Base-by-base conservation (phyloP, 2,329 filamentous ascomycete genomes). In the Apiospora malaysiana region DNA sequence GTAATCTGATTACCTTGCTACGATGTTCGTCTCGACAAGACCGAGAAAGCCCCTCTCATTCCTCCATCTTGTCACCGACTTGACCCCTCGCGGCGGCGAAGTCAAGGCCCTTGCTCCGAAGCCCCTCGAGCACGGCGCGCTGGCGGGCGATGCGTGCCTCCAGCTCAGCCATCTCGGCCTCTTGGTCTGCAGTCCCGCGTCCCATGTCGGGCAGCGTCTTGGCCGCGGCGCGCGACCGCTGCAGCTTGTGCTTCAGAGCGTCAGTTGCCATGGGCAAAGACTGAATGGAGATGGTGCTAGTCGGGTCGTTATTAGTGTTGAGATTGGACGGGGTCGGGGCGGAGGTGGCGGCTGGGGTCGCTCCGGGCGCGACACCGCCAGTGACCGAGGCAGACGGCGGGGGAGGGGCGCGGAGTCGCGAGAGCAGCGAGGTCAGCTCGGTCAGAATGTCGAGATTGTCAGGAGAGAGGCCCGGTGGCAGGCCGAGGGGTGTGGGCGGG, bases 371-470 rank as follows among this genome's bases (percentile, higher is more conserved):
- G 66, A 83, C 78, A 68, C 37, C 37, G 65, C 73, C 72, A 7
- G 65, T 81, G 81, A 67, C 83, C 78, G 69, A 83, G 79, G 49
- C 82, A 76, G 14, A 75, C 71, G 66, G 81, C 74, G 45, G 70
- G 68, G 79, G 72, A 77, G 72, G 79, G 6, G 84, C 85, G 75
- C 93, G 89, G 23, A 98, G 88, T 68, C 93, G 93, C 74, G 90
- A 86, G 72, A 98, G 90, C 75, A 97, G 89, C 71, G 90, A 87
- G 77, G 94, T 91, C 69, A 98, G 89, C 77, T 94, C 90, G 37
- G 94, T 94, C 69, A 97, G 88, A 75, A 94, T 90, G 84, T 97
- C 95, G 83, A 98, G 94, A 68, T 90, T 90, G 81, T 95, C 92
- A 40, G 95, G 93, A 68, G 93, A 89, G 73, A 96, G 92, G 70